Evolutionary conservation across 495 filamentous ascomycete species (phyloP).

Genomic region (Lasiosphaeris hirsuta): DNA sequence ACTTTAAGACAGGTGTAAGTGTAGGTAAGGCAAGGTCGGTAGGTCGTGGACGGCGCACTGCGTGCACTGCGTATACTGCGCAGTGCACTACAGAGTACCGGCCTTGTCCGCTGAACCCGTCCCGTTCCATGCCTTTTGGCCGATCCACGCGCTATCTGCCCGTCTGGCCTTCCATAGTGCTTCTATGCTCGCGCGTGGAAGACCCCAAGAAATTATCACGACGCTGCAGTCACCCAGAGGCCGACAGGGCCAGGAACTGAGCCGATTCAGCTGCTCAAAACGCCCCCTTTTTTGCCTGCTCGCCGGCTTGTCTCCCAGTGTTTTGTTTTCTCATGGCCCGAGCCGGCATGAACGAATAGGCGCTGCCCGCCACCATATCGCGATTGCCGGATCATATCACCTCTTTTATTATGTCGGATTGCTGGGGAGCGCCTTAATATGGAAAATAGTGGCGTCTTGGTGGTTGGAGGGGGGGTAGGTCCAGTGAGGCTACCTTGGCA

Average conservation of each 20-base stretch:
- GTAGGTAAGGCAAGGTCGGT: too few species aligned
- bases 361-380: constrained; percentile 13
- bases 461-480: constrained; percentile 13
- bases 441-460: constrained; percentile 32
- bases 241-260: constrained; percentile 21
- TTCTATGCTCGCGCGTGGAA: constrained; percentile 14
- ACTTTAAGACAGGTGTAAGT: too few species aligned
- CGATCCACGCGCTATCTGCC: background rate
- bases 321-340: background rate
- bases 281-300: background rate
- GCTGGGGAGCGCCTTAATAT: constrained; percentile 36
- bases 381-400: constrained; percentile 36
- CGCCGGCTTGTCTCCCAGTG: background rate
- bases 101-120: background rate
- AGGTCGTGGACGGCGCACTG: too few species aligned
- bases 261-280: constrained; percentile 16
- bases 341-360: constrained; percentile 4
- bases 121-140: background rate
- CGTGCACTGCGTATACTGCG: background rate
- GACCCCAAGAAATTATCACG: constrained; percentile 23
- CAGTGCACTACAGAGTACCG: background rate
- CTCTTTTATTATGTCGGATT: constrained; percentile 28
- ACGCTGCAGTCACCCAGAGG: constrained; percentile 18
- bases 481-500: background rate
- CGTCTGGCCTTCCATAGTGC: constrained; percentile 8